Evolutionary conservation across 1,284 basidiomycete species (phyloP), one percentile per base, ranked within the genome.

Genomic region (Ceratobasidium sp.): DNA sequence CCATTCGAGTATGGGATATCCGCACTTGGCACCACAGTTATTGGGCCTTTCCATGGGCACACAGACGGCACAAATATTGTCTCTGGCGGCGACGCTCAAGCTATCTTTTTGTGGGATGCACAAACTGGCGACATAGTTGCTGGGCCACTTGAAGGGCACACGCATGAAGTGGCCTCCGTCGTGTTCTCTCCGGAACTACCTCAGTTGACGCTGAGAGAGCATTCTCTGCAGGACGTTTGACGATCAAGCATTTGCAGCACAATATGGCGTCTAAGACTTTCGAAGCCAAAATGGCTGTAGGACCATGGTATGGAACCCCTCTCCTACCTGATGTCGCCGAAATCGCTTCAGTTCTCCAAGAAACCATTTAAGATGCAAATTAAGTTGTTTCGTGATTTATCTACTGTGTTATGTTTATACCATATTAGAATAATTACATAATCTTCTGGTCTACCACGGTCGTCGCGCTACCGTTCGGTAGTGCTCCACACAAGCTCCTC

Each of bases 191-290:
- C 45, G 7, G 45, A 62, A 29, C 34, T 15, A 40, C 34, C 1
- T 38, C 54, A 22, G 54, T 56, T 22, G 54, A 40, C 20, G 54
- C 20, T 12, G 54, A 40, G 34, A 22, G 54, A 32, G 54, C 54
- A 13, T 56, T 56, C 20, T 38, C 54, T 25, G 54, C 34, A 5
- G 54, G 54, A 7, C 34, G 54, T 22, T 40, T 56, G 8, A 56
- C 54, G 2, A 40, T 56, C 5, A 56, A 56, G 25, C 54, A 56
- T 15, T 10, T 56, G 27, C 34, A 40, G n/a, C 34, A 56, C 27
- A 8, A 53, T 8, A 53, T 53, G 50, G n/a, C n/a, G n/a, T n/a
- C n/a, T n/a, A n/a, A n/a, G n/a, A n/a, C n/a, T n/a, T n/a, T n/a
- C n/a, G n/a, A n/a, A n/a, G n/a, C n/a, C n/a, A n/a, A n/a, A n/a